Evolutionary conservation across 2,329 filamentous ascomycete genomes (phyloP).

Genomic region (Hymenoscyphus albidus): DNA sequence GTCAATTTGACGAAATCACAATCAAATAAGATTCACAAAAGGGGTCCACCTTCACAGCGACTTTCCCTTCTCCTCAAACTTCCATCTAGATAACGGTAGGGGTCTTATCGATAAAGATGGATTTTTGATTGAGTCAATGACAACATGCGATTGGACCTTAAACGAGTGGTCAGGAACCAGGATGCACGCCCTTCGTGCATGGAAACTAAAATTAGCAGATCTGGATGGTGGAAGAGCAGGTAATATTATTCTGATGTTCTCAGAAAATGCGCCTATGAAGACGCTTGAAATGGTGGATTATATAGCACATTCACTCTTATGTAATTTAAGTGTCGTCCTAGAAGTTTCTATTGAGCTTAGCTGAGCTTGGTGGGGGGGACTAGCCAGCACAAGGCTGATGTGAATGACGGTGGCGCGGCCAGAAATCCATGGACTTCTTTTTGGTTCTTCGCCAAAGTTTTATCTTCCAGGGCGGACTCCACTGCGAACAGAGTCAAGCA

Average conservation of each 20-base stretch:
- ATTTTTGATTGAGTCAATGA: neutral
- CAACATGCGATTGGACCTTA: neutral
- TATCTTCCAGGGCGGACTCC: neutral
- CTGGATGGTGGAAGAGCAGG: neutral
- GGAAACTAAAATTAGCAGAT: neutral
- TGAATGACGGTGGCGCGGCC: neutral
- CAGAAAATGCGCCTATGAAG: neutral
- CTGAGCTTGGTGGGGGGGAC: neutral
- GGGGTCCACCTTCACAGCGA: too few relatives aligned
- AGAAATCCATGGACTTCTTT: slow-evolving; percentile 1
- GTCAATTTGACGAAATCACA: too few relatives aligned
- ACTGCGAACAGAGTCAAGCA: neutral
- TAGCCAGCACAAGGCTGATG: neutral
- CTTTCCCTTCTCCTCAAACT: neutral
- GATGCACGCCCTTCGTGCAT: neutral
- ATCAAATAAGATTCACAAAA: too few relatives aligned
- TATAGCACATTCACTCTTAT: neutral
- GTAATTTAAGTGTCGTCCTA: neutral
- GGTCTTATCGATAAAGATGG: neutral
- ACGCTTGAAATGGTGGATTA: neutral
- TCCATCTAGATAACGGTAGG: too few relatives aligned
- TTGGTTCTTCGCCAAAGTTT: slow-evolving; percentile 1
- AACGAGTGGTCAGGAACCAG: neutral
- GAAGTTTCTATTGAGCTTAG: neutral
- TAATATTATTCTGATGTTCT: neutral